Evolutionary conservation across 108 stramenopile species (phyloP).

Genomic region (Stephanodiscus minutulus): DNA sequence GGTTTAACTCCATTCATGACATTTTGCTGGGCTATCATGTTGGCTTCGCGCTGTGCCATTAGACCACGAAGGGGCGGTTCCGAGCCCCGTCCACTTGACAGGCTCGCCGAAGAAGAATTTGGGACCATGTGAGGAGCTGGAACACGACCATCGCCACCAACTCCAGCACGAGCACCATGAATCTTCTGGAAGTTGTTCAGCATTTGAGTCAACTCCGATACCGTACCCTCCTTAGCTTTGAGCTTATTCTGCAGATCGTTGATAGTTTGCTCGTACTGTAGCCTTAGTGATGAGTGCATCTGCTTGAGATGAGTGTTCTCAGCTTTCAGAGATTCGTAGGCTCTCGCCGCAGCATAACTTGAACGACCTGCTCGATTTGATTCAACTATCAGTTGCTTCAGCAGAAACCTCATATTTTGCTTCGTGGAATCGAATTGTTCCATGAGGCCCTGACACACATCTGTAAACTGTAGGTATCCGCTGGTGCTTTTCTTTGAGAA

Average conservation of each 20-base stretch:
- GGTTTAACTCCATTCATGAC: constrained; percentile 44
- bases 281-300: constrained; percentile 45
- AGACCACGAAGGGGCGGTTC: constrained; percentile 60
- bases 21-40: constrained; percentile 52
- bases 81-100: constrained; percentile 7
- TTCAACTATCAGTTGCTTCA: constrained; percentile 74
- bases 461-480: constrained; percentile 44
- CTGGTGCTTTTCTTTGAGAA: constrained; percentile 49
- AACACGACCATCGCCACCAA: constrained; percentile 13
- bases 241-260: constrained; percentile 62
- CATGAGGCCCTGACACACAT: constrained; percentile 46
- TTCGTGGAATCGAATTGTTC: constrained; percentile 56
- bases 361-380: constrained; percentile 42
- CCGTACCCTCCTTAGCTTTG: constrained; percentile 45
- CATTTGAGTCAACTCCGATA: constrained; percentile 57
- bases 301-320: constrained; percentile 68
- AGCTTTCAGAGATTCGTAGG: constrained; percentile 49
- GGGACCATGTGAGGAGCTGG: constrained; percentile 27
- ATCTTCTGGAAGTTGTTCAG: constrained; percentile 52
- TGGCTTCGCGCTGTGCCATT: constrained; percentile 63
- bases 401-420: constrained; percentile 58
- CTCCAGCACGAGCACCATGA: constrained; percentile 26
- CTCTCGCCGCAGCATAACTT: constrained; percentile 25
- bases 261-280: constrained; percentile 57
- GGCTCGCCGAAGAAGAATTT: constrained; percentile 28